Conservation (phyloP, 2,329 filamentous ascomycete genomes). For the Colletotrichum melonis region DNA sequence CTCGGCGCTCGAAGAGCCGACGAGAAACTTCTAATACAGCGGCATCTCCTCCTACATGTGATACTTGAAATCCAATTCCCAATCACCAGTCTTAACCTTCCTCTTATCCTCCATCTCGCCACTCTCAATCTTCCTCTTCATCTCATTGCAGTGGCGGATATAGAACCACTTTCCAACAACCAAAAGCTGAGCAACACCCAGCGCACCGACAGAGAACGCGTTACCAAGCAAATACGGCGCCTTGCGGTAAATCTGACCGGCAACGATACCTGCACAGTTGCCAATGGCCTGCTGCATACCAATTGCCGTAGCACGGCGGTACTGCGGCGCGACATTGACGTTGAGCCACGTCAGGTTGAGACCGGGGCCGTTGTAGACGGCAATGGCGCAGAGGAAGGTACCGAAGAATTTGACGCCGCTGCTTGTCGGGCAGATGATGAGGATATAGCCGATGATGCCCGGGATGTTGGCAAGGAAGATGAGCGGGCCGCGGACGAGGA, state of each 20-base stretch:
- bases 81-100: constrained; percentile 58
- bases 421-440: constrained; percentile 59
- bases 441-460: constrained; percentile 60
- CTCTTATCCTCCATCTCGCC: constrained; percentile 57
- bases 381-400: constrained; percentile 59
- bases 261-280: constrained; percentile 58
- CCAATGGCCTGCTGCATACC: constrained; percentile 48
- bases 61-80: constrained; percentile 60
- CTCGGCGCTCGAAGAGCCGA: no score
- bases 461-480: constrained; percentile 69
- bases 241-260: constrained; percentile 50
- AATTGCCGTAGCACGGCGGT: constrained; percentile 57
- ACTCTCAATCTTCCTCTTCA: constrained; percentile 45
- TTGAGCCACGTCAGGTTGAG: constrained; percentile 60
- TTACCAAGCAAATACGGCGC: constrained; percentile 47
- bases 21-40: no score
- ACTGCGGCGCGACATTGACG: constrained; percentile 57
- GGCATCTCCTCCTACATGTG: constrained; percentile 42
- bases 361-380: constrained; percentile 60
- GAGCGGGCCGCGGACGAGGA: constrained; percentile 46
- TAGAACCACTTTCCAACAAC: constrained; percentile 55
- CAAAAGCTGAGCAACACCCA: constrained; percentile 47
- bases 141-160: constrained; percentile 55
- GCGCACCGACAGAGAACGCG: constrained; percentile 39
- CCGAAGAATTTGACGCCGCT: constrained; percentile 62